phyloP scores from a whole-genome alignment of 352 stramenopile genomes.

The Phytophthora pinifolia region DNA sequence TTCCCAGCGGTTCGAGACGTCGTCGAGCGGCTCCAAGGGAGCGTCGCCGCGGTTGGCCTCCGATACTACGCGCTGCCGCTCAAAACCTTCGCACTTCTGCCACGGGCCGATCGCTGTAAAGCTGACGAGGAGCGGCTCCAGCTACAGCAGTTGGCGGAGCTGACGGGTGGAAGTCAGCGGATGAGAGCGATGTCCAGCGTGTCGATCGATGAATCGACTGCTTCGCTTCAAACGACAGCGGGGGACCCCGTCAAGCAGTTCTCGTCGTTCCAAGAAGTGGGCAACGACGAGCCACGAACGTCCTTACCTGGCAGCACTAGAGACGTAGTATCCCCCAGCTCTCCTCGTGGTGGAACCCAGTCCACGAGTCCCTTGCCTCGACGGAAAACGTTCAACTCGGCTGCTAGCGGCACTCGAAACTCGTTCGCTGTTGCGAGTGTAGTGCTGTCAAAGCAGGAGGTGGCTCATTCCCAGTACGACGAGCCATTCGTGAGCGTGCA shows the following conservation, averaged over 20 bases:
- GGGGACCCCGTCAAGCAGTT: constrained; percentile 21
- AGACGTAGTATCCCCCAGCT: not conserved
- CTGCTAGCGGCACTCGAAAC: not conserved
- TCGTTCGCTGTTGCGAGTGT: constrained; percentile 58
- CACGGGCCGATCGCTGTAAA: constrained; percentile 23
- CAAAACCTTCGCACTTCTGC: constrained; percentile 46
- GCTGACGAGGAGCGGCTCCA: constrained; percentile 38
- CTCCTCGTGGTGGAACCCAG: not conserved
- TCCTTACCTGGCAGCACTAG: constrained; percentile 4
- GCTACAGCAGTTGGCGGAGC: constrained; percentile 26
- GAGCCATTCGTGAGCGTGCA: constrained; percentile 61
- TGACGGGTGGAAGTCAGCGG: not conserved
- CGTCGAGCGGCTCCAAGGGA: constrained; percentile 8
- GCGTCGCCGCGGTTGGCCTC: not conserved
- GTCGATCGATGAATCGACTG: constrained; percentile 10
- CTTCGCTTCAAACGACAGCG: constrained; percentile 8
- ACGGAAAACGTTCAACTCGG: constrained; percentile 3
- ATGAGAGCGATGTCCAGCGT: constrained; percentile 1
- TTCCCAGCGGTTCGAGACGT: constrained; percentile 17
- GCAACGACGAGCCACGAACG: not conserved
- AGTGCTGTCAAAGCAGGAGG: constrained; percentile 51
- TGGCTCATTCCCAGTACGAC: constrained; percentile 37
- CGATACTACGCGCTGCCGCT: constrained; percentile 36
- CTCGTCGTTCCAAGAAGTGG: constrained; percentile 44
- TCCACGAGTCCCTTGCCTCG: constrained; percentile 12